Percentiles rank a stretch among this genome's conserved stretches.
phyloP scores from a whole-genome alignment of 2,329 filamentous ascomycete species.

The Trichoderma polysporum region DNA sequence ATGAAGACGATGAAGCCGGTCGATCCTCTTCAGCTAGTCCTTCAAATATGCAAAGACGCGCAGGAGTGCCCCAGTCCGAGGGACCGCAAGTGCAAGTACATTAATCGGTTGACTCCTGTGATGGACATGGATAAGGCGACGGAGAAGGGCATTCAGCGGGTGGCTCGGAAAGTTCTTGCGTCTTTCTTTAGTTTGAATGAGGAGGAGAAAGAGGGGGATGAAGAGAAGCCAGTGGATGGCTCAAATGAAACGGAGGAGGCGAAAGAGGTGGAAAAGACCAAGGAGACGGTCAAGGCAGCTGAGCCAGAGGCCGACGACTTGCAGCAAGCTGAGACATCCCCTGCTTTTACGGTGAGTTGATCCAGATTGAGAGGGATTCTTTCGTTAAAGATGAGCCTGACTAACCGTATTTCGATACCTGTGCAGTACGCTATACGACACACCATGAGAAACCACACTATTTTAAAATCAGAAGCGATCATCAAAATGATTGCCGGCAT shows the following conservation, averaged over 20 bases:
- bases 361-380: background rate
- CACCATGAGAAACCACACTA: constrained; percentile 71
- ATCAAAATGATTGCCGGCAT: constrained; percentile 69
- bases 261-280: constrained; percentile 22
- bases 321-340: constrained; percentile 21
- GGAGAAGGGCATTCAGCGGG: constrained; percentile 64
- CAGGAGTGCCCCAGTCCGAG: constrained; percentile 41
- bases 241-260: constrained; percentile 45
- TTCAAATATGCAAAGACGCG: constrained; percentile 57
- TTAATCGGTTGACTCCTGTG: constrained; percentile 59
- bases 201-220: constrained; percentile 23
- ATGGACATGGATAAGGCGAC: constrained; percentile 62
- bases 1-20: constrained; percentile 57
- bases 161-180: constrained; percentile 62
- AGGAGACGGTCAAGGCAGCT: background rate
- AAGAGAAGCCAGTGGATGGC: constrained; percentile 40
- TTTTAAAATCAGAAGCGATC: constrained; percentile 64
- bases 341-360: constrained; percentile 44
- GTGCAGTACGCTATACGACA: constrained; percentile 78
- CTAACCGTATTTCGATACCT: background rate
- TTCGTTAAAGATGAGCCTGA: background rate
- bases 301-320: constrained; percentile 1
- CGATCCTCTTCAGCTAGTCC: constrained; percentile 55
- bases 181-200: constrained; percentile 57
- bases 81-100: constrained; percentile 53